Conservation (phyloP, 176 grass and related monocot genomes). For the Zea mays region Zm-B73-REFERENCE-NAM-5.0 NC_050096.1:279658501-279659000, state of each 20-base stretch:
- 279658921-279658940: slow-evolving; percentile 23
- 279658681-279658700: slow-evolving; percentile 26
- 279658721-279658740: neutral
- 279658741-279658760: neutral
- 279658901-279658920: neutral
- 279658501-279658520: slow-evolving; percentile 45
- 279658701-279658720: slow-evolving; percentile 38
- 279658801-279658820: neutral
- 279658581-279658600: slow-evolving; percentile 58
- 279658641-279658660: slow-evolving; percentile 52
- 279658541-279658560: slow-evolving; percentile 13
- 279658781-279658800: neutral
- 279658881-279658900: neutral
- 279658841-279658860: slow-evolving; percentile 26
- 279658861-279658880: neutral
- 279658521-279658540: slow-evolving; percentile 58
- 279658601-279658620: slow-evolving; percentile 29
- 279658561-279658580: slow-evolving; percentile 75
- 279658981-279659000: neutral
- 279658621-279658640: slow-evolving; percentile 1
- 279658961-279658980: neutral
- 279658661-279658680: slow-evolving; percentile 15
- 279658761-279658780: slow-evolving; percentile 4
- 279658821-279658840: slow-evolving; percentile 37
- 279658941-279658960: slow-evolving; percentile 15